Evolutionary conservation across 1,139 yeast genomes (phyloP).

Genomic region (Zygosaccharomyces pseudobailii): DNA sequence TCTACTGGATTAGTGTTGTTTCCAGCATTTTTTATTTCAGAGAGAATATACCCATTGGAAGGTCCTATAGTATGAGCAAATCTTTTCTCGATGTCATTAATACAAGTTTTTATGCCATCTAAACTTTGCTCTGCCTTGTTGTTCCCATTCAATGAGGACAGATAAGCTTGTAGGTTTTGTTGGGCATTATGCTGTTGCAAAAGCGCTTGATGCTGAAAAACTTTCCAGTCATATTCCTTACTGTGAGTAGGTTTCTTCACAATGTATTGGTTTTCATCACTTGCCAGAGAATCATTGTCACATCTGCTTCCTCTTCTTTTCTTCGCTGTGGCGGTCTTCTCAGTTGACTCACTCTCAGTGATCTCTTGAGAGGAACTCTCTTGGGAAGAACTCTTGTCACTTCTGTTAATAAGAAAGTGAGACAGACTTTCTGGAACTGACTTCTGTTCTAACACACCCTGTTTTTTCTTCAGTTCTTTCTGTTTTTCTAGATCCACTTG

Average conservation of each 20-base stretch:
- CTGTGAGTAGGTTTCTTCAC: slow-evolving; percentile 32
- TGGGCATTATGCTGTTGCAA: slow-evolving; percentile 34
- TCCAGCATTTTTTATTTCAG: neutral
- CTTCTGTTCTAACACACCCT: slow-evolving; percentile 43
- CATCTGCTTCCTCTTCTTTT: neutral
- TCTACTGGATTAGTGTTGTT: neutral
- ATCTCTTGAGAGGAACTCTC: slow-evolving; percentile 1
- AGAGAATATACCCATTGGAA: neutral
- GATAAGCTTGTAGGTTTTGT: slow-evolving; percentile 32
- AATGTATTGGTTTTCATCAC: slow-evolving; percentile 20
- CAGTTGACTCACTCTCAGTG: too few species aligned
- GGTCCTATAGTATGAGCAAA: neutral
- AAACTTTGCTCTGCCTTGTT: neutral
- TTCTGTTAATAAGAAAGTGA: slow-evolving; percentile 38
- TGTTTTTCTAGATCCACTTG: slow-evolving; percentile 45
- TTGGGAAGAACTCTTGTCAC: slow-evolving; percentile 3
- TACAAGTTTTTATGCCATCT: neutral
- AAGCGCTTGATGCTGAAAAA: slow-evolving; percentile 33
- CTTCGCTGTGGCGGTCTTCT: neutral
- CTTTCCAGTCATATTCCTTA: slow-evolving; percentile 34
- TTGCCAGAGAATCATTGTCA: slow-evolving; percentile 1
- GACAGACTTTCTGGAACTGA: slow-evolving; percentile 49
- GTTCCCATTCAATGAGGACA: slow-evolving; percentile 21
- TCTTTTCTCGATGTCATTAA: neutral
- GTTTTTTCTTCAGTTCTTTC: slow-evolving; percentile 41